A percentile compares a stretch with the other conserved stretches of the same genome.
Conservation (phyloP, 2,329 filamentous ascomycete species). For the Sclerotinia glacialis region DNA sequence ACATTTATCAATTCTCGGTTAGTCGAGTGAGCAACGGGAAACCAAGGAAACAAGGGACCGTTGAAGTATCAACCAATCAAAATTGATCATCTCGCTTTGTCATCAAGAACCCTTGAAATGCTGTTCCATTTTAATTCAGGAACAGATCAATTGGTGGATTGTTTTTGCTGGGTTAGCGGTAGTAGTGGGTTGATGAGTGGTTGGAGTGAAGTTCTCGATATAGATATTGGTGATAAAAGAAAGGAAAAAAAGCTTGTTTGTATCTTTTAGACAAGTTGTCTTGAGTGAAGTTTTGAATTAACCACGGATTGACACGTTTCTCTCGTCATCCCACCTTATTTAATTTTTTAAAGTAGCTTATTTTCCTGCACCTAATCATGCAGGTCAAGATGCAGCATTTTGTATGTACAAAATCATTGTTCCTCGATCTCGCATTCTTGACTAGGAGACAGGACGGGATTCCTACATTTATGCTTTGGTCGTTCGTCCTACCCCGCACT, state of each 20-base stretch:
- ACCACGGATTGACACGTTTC: slow-evolving; percentile 10
- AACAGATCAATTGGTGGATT: slow-evolving; percentile 10
- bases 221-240: slow-evolving; percentile 6
- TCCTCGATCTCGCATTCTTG: neutral
- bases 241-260: slow-evolving; percentile 10
- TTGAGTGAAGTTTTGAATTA: neutral
- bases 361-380: slow-evolving; percentile 9
- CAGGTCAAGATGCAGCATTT: slow-evolving; percentile 12
- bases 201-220: slow-evolving; percentile 15
- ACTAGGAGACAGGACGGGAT: neutral
- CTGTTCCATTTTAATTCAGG: slow-evolving; percentile 1
- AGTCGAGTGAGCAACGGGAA: slow-evolving; percentile 6
- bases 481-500: slow-evolving; percentile 1
- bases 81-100: neutral
- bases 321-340: slow-evolving; percentile 4
- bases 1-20: slow-evolving; percentile 7
- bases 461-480: neutral
- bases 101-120: neutral
- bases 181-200: neutral
- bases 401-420: slow-evolving; percentile 10
- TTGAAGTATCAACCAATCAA: neutral
- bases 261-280: neutral
- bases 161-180: neutral
- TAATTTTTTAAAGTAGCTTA: neutral
- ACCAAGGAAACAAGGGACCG: neutral